Evolutionary conservation across 345 rosid species (phyloP), one percentile per base, ranked within the genome.

Genomic region (Crucihimalaya himalaica): DNA sequence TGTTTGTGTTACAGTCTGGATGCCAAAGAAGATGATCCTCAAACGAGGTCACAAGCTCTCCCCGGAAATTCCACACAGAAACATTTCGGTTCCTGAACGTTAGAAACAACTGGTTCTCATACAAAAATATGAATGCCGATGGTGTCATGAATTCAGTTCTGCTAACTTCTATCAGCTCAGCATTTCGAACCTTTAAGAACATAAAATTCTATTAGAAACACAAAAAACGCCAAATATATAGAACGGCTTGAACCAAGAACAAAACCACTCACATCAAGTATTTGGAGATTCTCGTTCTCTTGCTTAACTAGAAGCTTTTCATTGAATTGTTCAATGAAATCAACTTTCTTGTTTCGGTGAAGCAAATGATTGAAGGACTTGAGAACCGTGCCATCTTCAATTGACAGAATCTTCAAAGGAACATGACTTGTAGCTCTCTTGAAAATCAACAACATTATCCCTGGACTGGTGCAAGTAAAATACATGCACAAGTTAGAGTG

Each of bases 231-330:
- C 53, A 9, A 8, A 37, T 9, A 34, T 46, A 70, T 42, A 19
- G 20, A 14, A 32, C 11, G n/a, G 18, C 11, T 29, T 39, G 20
- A 28, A 68, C 58, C 25, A 43, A 63, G 31, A 15, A 16, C 51
- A 12, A 42, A n/a, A 55, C 32, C 51, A 76, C 92, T 81, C 74
- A 91, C 97, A 73, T 94, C 97, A 68, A 87, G 92, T 73, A 94
- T 94, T 78, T 94, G 97, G 46, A 94, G 98, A 79, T 91, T 87
- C 83, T 91, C 97, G 50, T 86, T 85, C 62, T 91, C 97, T 81
- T 92, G 96, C 85, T 94, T 94, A 78, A 94, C 93, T 71, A 94
- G 90, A 79, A 94, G 96, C 78, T 94, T 94, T 69, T 91, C 98
- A 71, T 86, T 91, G 79, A 93, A 91, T 21, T 91, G 92, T 76